Evolutionary conservation across 83 land plant species (phyloP).

Genomic region (Isoetes engelmannii): DNA sequence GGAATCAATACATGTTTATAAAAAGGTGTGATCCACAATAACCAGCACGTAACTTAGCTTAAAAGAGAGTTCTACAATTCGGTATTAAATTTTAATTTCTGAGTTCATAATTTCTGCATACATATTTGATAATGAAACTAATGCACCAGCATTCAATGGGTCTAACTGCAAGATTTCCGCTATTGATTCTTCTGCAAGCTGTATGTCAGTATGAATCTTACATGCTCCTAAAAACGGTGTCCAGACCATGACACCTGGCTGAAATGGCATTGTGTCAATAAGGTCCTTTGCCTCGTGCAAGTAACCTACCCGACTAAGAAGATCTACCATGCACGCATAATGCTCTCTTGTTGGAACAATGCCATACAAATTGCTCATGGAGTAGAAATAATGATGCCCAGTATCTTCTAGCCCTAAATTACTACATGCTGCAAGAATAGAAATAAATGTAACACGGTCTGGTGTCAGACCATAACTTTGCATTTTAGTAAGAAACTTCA

Average conservation of each 20-base stretch:
- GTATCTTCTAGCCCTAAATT: constrained; percentile 29
- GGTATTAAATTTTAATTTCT: no score
- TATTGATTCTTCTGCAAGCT: no score
- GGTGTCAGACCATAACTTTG: constrained; percentile 8
- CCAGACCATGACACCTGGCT: constrained; percentile 27
- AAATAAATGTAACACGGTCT: constrained; percentile 23
- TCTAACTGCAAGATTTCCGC: no score
- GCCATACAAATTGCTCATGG: constrained; percentile 15
- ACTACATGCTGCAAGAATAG: constrained; percentile 30
- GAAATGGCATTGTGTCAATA: constrained; percentile 27
- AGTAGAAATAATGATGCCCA: constrained; percentile 15
- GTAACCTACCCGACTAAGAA: constrained; percentile 26
- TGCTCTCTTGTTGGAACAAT: constrained; percentile 24
- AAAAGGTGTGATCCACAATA: no score
- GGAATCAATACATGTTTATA: no score
- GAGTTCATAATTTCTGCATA: no score
- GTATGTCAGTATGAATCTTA: constrained; percentile 19
- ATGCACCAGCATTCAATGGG: no score
- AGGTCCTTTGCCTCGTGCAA: constrained; percentile 22
- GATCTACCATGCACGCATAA: constrained; percentile 37
- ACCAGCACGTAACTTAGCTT: no score
- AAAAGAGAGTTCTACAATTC: no score
- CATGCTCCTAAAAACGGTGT: constrained; percentile 26
- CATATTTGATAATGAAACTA: no score
- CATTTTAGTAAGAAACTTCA: constrained; percentile 15